Percentiles rank a stretch among this genome's conserved stretches.
These are phyloP conservation scores for Sergeia podlipaevii DNA, from an alignment of 208 protist genomes.

Conservation along the genomic window DNA sequence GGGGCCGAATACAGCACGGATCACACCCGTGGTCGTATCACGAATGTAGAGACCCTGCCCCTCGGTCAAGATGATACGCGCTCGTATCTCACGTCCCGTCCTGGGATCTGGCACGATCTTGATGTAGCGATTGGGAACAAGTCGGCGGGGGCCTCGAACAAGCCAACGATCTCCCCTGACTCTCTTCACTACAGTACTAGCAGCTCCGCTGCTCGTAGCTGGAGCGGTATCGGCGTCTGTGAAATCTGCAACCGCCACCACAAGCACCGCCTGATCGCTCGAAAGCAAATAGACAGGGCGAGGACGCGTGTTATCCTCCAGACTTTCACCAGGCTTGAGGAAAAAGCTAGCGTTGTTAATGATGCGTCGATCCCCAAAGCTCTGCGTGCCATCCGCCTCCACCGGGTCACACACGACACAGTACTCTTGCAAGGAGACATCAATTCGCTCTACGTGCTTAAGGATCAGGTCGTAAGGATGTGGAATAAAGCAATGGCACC, in stretches of 20 bases:
- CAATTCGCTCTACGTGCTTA: slow-evolving; percentile 49
- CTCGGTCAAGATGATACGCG: slow-evolving; percentile 49
- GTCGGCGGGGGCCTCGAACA: slow-evolving; percentile 83
- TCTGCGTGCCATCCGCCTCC: slow-evolving; percentile 19
- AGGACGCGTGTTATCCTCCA: slow-evolving; percentile 53
- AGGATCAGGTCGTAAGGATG: slow-evolving; percentile 93
- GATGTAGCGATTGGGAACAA: slow-evolving; percentile 45
- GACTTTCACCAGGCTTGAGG: slow-evolving; percentile 64
- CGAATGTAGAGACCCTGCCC: slow-evolving; percentile 84
- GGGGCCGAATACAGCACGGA: slow-evolving; percentile 68
- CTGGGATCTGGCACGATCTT: slow-evolving; percentile 31
- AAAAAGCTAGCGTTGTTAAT: slow-evolving; percentile 84
- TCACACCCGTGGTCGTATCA: slow-evolving; percentile 55
- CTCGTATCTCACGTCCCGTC: slow-evolving; percentile 33
- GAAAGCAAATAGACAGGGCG: slow-evolving; percentile 70
- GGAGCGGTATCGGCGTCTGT: slow-evolving; percentile 23
- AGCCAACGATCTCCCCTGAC: slow-evolving; percentile 88
- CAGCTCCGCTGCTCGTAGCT: background rate
- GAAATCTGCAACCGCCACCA: slow-evolving; percentile 69
- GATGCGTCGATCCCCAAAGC: slow-evolving; percentile 50
- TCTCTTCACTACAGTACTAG: slow-evolving; percentile 27
- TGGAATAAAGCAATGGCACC: slow-evolving; percentile 80
- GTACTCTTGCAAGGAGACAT: slow-evolving; percentile 37
- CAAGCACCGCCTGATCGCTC: slow-evolving; percentile 79
- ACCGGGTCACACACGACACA: slow-evolving; percentile 30